Base-by-base conservation (phyloP, 139 green algal species). In the Coccomyxa sp. region DNA sequence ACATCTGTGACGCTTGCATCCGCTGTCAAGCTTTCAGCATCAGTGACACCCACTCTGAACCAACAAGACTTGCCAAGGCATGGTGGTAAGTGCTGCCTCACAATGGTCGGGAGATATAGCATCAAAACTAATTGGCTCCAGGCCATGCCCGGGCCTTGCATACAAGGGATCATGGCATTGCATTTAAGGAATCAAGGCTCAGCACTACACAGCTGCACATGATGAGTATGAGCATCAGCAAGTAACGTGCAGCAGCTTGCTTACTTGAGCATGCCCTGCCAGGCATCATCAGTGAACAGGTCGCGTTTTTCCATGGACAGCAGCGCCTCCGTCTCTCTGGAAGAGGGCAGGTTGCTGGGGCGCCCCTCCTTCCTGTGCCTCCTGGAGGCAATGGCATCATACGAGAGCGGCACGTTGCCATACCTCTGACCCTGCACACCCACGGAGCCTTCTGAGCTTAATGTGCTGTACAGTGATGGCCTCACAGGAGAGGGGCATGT, bases 271-370 rank as follows among this genome's bases (percentile, higher is more conserved):
- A 84, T 81, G 55, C 76, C 81, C 55, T 78, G n/a, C 54, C 74
- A 79, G 29, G 70, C 81, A 31, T 84, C 76, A 33, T 78, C 39
- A 8, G 75, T 81, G 37, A 84, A 84, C 0, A 84, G 40, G 50
- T 81, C 75, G 44, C 44, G 4, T n/a, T 80, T 69, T 69, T 84
- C 73, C 8, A 84, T 72, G 8, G 81, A 50, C 8, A 80, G 75
- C 44, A 84, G 38, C 24, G 75, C 71, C n/a, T 80, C 69, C 39
- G 75, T 50, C 34, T 83, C 80, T 10, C 27, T 31, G 9, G 80
- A 34, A 22, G n/a, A 68, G 1, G 75, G 80, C 54, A 81, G 54
- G n/a, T 55, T 79, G 73, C 79, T 78, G 33, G 34, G 69, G 35
- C 64, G 64, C 7, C 64, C 29, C n/a, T n/a, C n/a, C n/a, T 71